Percentiles rank a stretch among this genome's conserved stretches.
Conservation (phyloP, 2,329 filamentous ascomycete species). For the Trichoderma sp. region DNA sequence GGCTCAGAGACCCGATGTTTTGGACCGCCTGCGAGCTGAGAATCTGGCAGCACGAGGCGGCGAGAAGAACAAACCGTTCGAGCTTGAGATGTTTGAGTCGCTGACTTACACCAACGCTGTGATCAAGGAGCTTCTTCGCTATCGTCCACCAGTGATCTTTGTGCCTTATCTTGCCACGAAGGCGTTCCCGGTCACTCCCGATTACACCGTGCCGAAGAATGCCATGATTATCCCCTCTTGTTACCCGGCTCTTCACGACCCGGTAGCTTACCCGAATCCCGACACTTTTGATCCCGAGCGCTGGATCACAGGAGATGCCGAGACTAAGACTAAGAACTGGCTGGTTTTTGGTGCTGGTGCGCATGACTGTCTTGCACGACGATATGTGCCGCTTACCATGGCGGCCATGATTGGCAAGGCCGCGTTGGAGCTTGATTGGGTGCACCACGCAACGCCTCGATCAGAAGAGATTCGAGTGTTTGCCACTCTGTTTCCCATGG, state of each 20-base stretch:
- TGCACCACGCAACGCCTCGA: neutral
- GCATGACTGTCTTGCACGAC: conserved; percentile 9
- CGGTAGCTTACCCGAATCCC: neutral
- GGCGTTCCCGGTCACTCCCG: conserved; percentile 4
- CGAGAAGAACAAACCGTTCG: neutral
- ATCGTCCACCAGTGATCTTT: conserved; percentile 7
- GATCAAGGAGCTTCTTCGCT: conserved; percentile 6
- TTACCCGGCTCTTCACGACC: conserved; percentile 9
- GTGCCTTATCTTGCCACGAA: conserved; percentile 3
- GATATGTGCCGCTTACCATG: conserved; percentile 7
- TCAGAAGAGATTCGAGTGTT: conserved; percentile 12
- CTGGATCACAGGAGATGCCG: conserved; percentile 7
- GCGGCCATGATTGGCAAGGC: conserved; percentile 13
- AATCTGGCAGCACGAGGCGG: neutral
- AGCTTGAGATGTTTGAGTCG: conserved; percentile 8
- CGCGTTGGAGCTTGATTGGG: conserved; percentile 2
- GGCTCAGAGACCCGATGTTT: conserved; percentile 5
- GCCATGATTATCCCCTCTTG: conserved; percentile 6
- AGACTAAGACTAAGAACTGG: conserved; percentile 12
- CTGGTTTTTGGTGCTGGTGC: conserved; percentile 2
- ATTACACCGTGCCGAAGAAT: conserved; percentile 8
- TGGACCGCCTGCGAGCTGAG: conserved; percentile 4
- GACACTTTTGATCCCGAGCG: conserved; percentile 6
- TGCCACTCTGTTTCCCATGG: conserved; percentile 10
- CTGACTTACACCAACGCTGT: conserved; percentile 8